A percentile compares a stretch with the other conserved stretches of the same genome.
These are phyloP conservation scores for Russula compacta DNA, from an alignment of 768 basidiomycete genomes.

Conservation along the genomic window DNA sequence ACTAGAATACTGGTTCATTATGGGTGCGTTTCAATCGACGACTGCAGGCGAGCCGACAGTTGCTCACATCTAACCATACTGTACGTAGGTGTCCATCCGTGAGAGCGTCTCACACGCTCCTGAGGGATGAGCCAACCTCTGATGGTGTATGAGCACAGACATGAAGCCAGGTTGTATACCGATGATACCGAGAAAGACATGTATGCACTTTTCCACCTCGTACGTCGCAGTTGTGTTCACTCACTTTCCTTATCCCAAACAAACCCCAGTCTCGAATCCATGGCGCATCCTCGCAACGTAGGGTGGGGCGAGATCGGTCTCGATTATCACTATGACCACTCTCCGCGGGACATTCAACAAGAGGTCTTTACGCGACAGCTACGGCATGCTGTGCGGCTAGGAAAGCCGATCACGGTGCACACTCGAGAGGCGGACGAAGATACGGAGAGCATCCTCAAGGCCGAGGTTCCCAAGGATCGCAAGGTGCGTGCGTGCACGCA, in stretches of 20 bases:
- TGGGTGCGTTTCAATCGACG: slow-evolving; percentile 38
- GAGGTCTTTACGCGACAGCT: slow-evolving; percentile 62
- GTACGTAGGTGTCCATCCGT: slow-evolving; percentile 62
- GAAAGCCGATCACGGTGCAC: slow-evolving; percentile 78
- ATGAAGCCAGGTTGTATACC: slow-evolving; percentile 61
- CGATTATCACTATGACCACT: slow-evolving; percentile 78
- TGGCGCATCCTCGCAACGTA: slow-evolving; percentile 73
- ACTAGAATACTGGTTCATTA: slow-evolving; percentile 74
- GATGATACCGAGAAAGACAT: slow-evolving; percentile 62
- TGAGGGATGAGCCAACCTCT: background rate
- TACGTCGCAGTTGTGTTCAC: background rate
- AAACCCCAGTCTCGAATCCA: slow-evolving; percentile 51
- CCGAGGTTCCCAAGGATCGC: slow-evolving; percentile 63
- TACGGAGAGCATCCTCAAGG: slow-evolving; percentile 67
- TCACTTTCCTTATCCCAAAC: background rate
- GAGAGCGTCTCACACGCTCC: slow-evolving; percentile 26
- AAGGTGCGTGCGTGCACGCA: slow-evolving; percentile 31
- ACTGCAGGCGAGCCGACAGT: background rate
- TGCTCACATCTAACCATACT: background rate
- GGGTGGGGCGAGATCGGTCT: slow-evolving; percentile 87
- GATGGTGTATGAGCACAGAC: slow-evolving; percentile 32
- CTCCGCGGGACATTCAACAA: slow-evolving; percentile 61
- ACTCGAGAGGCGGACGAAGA: slow-evolving; percentile 82
- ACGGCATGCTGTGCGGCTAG: slow-evolving; percentile 51
- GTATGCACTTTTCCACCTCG: slow-evolving; percentile 30